Evolutionary conservation across 2,329 filamentous ascomycete genomes (phyloP).

Genomic region (Trichoderma breve): DNA sequence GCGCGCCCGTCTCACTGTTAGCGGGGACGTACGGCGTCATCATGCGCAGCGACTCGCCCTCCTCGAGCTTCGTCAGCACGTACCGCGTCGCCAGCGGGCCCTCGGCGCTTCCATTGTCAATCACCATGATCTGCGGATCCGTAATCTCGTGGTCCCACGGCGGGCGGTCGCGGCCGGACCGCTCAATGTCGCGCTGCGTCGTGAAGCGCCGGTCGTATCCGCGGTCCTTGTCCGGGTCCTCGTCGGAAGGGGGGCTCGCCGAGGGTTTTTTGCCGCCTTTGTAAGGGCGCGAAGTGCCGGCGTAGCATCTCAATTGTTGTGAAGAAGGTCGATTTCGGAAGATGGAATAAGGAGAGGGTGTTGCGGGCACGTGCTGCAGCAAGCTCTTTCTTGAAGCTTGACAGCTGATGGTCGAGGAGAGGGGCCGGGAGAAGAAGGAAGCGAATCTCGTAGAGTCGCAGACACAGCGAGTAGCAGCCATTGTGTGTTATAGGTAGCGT

Average conservation of each 20-base stretch:
- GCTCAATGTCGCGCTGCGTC: slow-evolving; percentile 33
- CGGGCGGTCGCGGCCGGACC: slow-evolving; percentile 37
- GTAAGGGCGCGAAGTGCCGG: not conserved
- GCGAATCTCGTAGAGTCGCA: slow-evolving; percentile 44
- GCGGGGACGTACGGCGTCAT: slow-evolving; percentile 38
- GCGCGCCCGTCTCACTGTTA: slow-evolving; percentile 27
- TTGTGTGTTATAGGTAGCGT: slow-evolving; percentile 36
- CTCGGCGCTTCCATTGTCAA: slow-evolving; percentile 40
- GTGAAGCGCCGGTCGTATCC: slow-evolving; percentile 37
- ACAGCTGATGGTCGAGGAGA: slow-evolving; percentile 6
- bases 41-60: slow-evolving; percentile 42
- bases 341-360: slow-evolving; percentile 12
- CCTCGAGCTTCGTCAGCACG: slow-evolving; percentile 43
- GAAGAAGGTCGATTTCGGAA: not conserved
- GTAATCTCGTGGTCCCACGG: slow-evolving; percentile 47
- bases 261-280: not conserved
- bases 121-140: slow-evolving; percentile 42
- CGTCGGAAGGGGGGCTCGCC: not conserved
- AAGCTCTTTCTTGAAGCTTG: slow-evolving; percentile 23
- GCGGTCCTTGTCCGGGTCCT: slow-evolving; percentile 24
- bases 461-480: slow-evolving; percentile 41
- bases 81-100: slow-evolving; percentile 38
- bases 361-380: slow-evolving; percentile 15
- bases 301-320: slow-evolving; percentile 13
- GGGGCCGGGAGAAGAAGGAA: slow-evolving; percentile 33